phyloP scores from a whole-genome alignment of 768 basidiomycete species.

The Aureoboletus auriporus region DNA sequence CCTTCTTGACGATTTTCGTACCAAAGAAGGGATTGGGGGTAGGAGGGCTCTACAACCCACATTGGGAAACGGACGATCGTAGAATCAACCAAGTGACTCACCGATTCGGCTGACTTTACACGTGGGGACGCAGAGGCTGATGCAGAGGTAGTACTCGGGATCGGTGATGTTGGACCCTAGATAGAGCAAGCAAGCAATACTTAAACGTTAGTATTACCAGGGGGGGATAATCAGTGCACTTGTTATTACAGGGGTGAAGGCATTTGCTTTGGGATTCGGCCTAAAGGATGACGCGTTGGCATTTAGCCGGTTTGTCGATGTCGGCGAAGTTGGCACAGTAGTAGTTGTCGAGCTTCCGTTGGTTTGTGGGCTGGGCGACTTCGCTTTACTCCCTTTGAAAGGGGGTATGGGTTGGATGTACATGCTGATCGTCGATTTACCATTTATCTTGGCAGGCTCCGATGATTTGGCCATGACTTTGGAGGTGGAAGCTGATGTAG shows the following conservation, averaged over 20 bases:
- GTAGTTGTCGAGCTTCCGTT: conserved; percentile 31
- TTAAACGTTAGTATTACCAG: conserved; percentile 16
- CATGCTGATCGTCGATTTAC: conserved; percentile 61
- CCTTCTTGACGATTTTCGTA: conserved; percentile 70
- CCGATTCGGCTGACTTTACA: conserved; percentile 52
- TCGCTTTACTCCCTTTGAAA: conserved; percentile 64
- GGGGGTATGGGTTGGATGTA: conserved; percentile 88
- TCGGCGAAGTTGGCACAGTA: conserved; percentile 49
- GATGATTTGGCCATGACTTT: conserved; percentile 31
- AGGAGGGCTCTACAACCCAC: conserved; percentile 34
- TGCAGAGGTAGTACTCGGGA: conserved; percentile 36
- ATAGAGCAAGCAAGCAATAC: conserved; percentile 7
- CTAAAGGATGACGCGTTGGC: conserved; percentile 90
- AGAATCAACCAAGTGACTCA: conserved; percentile 22
- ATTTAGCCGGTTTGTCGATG: conserved; percentile 64
- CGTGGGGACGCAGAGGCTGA: conserved; percentile 60
- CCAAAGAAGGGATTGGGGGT: conserved; percentile 90
- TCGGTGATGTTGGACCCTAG: conserved; percentile 47
- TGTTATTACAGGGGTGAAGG: conserved; percentile 62
- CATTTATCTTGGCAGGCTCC: conserved; percentile 32
- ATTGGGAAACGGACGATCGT: conserved; percentile 5
- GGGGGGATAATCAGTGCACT: conserved; percentile 5
- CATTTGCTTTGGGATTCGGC: conserved; percentile 76
- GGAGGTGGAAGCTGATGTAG: conserved; percentile 24
- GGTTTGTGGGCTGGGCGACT: conserved; percentile 28